Evolutionary conservation across 2,329 filamentous ascomycete species (phyloP).

Genomic region (Epichloe coenophiala): DNA sequence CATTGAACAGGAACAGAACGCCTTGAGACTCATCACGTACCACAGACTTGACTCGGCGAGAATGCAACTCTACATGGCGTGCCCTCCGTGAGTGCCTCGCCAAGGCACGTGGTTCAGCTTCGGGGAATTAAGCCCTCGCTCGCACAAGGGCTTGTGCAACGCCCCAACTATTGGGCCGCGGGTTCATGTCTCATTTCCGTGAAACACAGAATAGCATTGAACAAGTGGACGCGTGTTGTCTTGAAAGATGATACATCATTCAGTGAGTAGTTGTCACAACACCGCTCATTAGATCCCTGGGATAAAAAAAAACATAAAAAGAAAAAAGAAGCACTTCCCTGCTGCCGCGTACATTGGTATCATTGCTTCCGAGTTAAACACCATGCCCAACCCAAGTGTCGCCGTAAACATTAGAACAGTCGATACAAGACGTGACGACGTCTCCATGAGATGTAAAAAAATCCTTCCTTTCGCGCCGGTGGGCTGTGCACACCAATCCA

Average conservation of each 20-base stretch:
- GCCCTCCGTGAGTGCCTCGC: no score
- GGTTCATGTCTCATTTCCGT: no score
- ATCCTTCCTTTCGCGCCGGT: no score
- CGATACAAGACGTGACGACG: not conserved
- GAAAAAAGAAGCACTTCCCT: not conserved
- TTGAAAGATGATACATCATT: not conserved
- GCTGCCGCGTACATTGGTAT: conserved; percentile 1
- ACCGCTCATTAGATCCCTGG: not conserved
- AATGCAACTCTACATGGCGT: no score
- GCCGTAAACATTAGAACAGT: not conserved
- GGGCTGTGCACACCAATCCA: not conserved
- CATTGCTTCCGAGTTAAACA: not conserved
- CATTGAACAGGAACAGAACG: not conserved
- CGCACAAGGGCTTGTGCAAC: no score
- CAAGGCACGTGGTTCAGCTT: no score
- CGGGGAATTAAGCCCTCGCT: no score
- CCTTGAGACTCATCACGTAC: not conserved
- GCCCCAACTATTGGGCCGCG: no score
- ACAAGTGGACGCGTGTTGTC: no score
- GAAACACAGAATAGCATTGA: no score
- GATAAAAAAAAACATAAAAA: no score
- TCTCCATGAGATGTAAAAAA: not conserved
- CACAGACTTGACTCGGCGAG: not conserved
- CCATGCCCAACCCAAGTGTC: not conserved
- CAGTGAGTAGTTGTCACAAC: not conserved